These are phyloP conservation scores for Elaeis oleifera DNA, from an alignment of 202 grass and related monocot genomes.

Conservation along the genomic window DNA sequence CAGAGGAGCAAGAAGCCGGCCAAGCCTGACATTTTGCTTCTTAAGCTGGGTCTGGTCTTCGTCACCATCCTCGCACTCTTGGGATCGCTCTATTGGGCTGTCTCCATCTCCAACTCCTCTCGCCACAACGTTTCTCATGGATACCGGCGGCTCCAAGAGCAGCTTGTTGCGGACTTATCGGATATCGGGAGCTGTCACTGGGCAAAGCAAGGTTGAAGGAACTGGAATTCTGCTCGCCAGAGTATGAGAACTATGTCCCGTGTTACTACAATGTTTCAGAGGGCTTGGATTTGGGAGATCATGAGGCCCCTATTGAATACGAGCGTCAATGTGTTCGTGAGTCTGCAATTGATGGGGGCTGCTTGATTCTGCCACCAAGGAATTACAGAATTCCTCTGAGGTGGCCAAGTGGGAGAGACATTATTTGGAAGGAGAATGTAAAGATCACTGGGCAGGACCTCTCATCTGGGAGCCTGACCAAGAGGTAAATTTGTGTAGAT, in stretches of 20 bases:
- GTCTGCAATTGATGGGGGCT: constrained; percentile 20
- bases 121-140: constrained; percentile 34
- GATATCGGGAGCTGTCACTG: constrained; percentile 75
- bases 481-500: constrained; percentile 39
- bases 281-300: constrained; percentile 64
- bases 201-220: constrained; percentile 66
- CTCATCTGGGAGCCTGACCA: constrained; percentile 94
- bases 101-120: constrained; percentile 48
- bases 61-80: constrained; percentile 38
- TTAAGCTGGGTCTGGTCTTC: constrained; percentile 51
- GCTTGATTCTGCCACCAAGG: constrained; percentile 63
- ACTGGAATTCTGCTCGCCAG: constrained; percentile 48
- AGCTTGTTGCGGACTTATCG: constrained; percentile 77
- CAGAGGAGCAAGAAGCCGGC: constrained; percentile 29
- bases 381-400: constrained; percentile 78
- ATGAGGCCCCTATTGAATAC: constrained; percentile 46
- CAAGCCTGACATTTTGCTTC: constrained; percentile 27
- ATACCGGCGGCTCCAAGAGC: constrained; percentile 84
- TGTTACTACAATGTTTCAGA: constrained; percentile 95
- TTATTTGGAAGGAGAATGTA: constrained; percentile 99
- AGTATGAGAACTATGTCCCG: constrained; percentile 75
- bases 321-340: constrained; percentile 60
- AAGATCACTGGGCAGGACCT: constrained; percentile 94
- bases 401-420: constrained; percentile 89
- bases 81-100: constrained; percentile 60